Evolutionary conservation across 23 red algal genomes (phyloP).

Genomic region (Pyropia haitanensis): DNA sequence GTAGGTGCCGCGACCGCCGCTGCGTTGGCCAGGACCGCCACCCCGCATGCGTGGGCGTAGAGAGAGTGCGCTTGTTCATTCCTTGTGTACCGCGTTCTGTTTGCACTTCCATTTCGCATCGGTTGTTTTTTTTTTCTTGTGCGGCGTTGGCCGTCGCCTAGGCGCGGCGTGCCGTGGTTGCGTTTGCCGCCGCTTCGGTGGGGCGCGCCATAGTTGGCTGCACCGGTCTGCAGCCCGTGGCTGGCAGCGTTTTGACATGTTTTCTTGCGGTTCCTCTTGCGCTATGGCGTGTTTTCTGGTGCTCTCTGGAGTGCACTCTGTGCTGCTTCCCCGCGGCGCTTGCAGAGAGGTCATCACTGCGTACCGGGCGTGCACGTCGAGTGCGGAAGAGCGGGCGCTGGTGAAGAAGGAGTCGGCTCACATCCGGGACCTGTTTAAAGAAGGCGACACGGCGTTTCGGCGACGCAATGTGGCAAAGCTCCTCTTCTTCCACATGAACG

Average conservation of each 20-base stretch:
- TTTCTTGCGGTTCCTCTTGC: not conserved
- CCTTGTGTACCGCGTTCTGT: too few species aligned
- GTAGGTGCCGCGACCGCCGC: conserved; percentile 7
- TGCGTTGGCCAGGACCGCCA: not conserved
- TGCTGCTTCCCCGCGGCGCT: not conserved
- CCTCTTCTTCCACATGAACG: conserved; percentile 98
- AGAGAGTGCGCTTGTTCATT: too few species aligned
- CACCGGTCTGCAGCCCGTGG: not conserved
- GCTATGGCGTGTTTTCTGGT: not conserved
- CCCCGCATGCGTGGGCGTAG: too few species aligned
- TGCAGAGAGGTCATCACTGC: conserved; percentile 69
- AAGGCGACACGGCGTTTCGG: conserved; percentile 88
- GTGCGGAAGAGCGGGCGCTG: conserved; percentile 84
- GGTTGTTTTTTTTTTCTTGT: too few species aligned
- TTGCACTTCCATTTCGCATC: too few species aligned
- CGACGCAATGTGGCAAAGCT: conserved; percentile 88
- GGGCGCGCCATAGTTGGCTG: too few species aligned
- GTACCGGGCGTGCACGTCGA: conserved; percentile 81
- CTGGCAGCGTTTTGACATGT: not conserved
- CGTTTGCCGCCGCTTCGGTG: too few species aligned
- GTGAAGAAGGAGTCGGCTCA: conserved; percentile 99
- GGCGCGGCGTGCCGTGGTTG: too few species aligned
- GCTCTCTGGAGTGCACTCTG: not conserved
- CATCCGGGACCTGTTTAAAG: conserved; percentile 87
- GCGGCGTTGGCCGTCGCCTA: too few species aligned